phyloP scores from a whole-genome alignment of 202 grass and related monocot genomes.

The Zoysia matrella region DNA sequence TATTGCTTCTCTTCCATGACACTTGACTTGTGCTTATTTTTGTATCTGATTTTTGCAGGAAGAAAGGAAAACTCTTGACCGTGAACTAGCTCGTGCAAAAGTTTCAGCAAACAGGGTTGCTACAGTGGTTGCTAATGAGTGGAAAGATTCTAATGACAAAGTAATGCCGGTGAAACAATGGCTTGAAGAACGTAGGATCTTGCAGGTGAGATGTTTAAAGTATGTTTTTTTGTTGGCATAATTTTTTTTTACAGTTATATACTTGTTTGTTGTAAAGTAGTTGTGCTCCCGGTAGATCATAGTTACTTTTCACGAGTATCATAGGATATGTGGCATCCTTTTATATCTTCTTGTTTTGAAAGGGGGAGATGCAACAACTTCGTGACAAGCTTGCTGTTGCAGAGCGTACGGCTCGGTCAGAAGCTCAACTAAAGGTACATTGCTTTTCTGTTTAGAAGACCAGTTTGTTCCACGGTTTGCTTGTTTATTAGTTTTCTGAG shows the following conservation, averaged over 20 bases:
- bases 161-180: conserved; percentile 99
- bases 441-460: conserved; percentile 12
- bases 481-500: conserved; percentile 3
- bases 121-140: conserved; percentile 91
- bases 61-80: conserved; percentile 91
- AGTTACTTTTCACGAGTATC: neutral
- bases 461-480: neutral
- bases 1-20: neutral
- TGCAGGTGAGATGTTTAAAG: conserved; percentile 71
- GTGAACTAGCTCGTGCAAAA: conserved; percentile 88
- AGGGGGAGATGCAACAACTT: conserved; percentile 97
- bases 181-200: conserved; percentile 95
- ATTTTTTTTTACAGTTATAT: conserved; percentile 24
- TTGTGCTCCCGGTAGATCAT: conserved; percentile 12
- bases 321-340: conserved; percentile 20
- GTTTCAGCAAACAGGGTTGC: conserved; percentile 94
- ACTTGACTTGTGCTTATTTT: conserved; percentile 40
- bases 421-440: conserved; percentile 92
- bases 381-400: conserved; percentile 89
- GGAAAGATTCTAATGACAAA: conserved; percentile 99
- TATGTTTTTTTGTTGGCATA: conserved; percentile 28
- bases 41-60: conserved; percentile 57
- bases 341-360: conserved; percentile 31
- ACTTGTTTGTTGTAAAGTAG: conserved; percentile 24
- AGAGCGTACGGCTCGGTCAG: conserved; percentile 80